Percentiles rank a stretch among this genome's conserved stretches.
Conservation (phyloP, 129 eudicot species). For the Rutidosis leptorrhynchoides region DNA sequence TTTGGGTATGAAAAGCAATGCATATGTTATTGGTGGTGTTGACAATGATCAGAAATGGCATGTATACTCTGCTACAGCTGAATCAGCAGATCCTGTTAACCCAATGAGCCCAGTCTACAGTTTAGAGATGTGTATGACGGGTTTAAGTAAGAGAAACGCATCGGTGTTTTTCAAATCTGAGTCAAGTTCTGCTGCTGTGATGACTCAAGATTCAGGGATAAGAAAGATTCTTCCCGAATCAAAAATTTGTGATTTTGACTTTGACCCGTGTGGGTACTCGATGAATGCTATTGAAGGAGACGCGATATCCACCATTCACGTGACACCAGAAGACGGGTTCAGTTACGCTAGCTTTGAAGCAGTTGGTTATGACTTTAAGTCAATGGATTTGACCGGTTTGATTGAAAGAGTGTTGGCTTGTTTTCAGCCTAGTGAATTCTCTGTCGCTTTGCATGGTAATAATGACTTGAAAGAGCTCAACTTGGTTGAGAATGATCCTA, state of each 20-base stretch:
- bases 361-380: too few species aligned
- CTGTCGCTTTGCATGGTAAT: slow-evolving; percentile 31
- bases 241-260: too few species aligned
- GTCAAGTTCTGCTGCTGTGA: background rate
- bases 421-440: too few species aligned
- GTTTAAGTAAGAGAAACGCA: background rate
- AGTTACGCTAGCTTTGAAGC: too few species aligned
- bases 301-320: too few species aligned
- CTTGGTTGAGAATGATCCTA: slow-evolving; percentile 6
- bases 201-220: background rate
- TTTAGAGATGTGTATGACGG: background rate
- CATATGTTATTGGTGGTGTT: background rate
- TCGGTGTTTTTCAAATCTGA: background rate
- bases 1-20: background rate
- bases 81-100: background rate
- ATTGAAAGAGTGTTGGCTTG: too few species aligned
- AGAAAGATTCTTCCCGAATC: too few species aligned
- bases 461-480: slow-evolving; percentile 29
- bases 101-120: background rate
- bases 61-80: background rate
- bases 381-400: too few species aligned
- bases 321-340: too few species aligned
- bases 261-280: too few species aligned
- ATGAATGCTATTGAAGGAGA: too few species aligned
- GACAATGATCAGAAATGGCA: background rate